Conservation (phyloP, 208 protist species). For the Trypanosoma melophagium region DNA sequence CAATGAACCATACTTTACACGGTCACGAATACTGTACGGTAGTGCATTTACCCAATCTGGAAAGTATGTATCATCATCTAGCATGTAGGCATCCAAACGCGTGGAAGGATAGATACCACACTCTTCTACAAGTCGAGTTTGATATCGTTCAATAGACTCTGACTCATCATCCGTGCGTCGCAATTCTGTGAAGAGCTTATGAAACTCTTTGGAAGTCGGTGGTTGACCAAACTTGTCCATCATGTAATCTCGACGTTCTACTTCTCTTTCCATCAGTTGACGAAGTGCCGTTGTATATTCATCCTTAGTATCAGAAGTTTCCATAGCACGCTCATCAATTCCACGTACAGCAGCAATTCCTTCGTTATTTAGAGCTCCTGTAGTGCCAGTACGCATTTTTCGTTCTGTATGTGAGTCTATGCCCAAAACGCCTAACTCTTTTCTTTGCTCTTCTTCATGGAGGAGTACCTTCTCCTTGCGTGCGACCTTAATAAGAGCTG, state of each 20-base stretch:
- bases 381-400: conserved; percentile 36
- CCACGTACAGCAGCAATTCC: conserved; percentile 36
- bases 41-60: conserved; percentile 84
- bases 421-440: conserved; percentile 33
- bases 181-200: conserved; percentile 57
- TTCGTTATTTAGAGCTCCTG: conserved; percentile 28
- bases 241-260: conserved; percentile 67
- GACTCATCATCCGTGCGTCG: conserved; percentile 56
- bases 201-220: conserved; percentile 72
- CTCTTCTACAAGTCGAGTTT: conserved; percentile 72
- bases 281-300: conserved; percentile 46
- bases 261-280: conserved; percentile 60
- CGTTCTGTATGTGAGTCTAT: conserved; percentile 39
- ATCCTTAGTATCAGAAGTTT: conserved; percentile 1
- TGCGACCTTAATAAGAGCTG: conserved; percentile 52
- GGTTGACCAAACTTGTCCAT: conserved; percentile 74
- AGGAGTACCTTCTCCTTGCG: conserved; percentile 45
- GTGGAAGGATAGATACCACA: conserved; percentile 71
- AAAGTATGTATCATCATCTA: conserved; percentile 85
- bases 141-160: conserved; percentile 54
- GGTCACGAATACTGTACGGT: conserved; percentile 81
- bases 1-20: conserved; percentile 86
- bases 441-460: conserved; percentile 38
- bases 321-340: conserved; percentile 41
- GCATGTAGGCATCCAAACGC: conserved; percentile 87